Evolutionary conservation across 78 protist genomes (phyloP).

Genomic region (Guillardia theta): DNA sequence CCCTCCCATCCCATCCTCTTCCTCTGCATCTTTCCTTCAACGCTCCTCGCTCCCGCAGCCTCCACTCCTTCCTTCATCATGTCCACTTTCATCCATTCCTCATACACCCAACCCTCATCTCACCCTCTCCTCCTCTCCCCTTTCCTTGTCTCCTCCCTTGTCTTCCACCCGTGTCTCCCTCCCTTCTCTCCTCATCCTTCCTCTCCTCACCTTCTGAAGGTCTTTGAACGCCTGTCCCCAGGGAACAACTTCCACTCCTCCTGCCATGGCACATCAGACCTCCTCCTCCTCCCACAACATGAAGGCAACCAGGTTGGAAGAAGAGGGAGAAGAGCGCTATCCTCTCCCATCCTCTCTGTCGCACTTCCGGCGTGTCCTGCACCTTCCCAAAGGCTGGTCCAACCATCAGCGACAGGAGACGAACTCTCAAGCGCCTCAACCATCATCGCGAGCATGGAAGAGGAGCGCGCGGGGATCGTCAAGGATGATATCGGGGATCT

Average conservation of each 20-base stretch:
- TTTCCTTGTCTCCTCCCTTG: too few species aligned
- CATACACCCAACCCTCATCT: too few species aligned
- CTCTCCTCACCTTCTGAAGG: too few species aligned
- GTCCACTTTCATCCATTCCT: too few species aligned
- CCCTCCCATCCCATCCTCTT: too few species aligned
- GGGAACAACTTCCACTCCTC: background rate
- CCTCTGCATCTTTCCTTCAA: too few species aligned
- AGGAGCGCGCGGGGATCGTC: constrained; percentile 2
- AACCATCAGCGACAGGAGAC: background rate
- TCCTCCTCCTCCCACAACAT: background rate
- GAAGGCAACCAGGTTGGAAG: constrained; percentile 21
- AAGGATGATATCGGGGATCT: background rate
- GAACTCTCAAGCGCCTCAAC: background rate
- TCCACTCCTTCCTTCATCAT: too few species aligned
- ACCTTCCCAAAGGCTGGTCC: background rate
- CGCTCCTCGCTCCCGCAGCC: too few species aligned
- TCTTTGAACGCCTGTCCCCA: background rate
- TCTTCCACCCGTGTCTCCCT: too few species aligned
- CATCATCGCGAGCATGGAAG: constrained; percentile 38
- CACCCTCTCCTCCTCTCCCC: too few species aligned
- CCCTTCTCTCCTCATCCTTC: too few species aligned
- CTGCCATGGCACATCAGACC: background rate
- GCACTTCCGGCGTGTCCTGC: constrained; percentile 5
- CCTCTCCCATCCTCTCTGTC: constrained; percentile 7
- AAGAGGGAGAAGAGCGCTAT: constrained; percentile 13